Percentiles rank a stretch among this genome's conserved stretches.
Evolutionary conservation across 2,329 filamentous ascomycete genomes (phyloP).

Genomic region (Penicillium sp.): DNA sequence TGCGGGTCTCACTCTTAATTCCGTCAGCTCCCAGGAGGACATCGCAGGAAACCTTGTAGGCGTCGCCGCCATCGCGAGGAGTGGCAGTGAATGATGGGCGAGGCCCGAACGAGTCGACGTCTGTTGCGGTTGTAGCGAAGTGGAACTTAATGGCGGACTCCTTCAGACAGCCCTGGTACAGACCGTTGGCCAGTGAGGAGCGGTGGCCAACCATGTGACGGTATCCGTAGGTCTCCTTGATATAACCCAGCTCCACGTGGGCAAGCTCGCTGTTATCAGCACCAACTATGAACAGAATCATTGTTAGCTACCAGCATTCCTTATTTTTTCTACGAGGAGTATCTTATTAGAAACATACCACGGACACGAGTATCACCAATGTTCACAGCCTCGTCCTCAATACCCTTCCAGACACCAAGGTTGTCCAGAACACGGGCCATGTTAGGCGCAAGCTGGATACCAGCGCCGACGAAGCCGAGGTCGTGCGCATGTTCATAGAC

Average conservation of each 20-base stretch:
- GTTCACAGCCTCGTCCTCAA: slow-evolving; percentile 69
- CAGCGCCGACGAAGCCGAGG: slow-evolving; percentile 79
- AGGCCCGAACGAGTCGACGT: slow-evolving; percentile 60
- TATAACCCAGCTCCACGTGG: slow-evolving; percentile 67
- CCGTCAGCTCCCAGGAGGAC: slow-evolving; percentile 56
- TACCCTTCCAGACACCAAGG: slow-evolving; percentile 70
- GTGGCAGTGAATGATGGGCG: slow-evolving; percentile 60
- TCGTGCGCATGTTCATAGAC: slow-evolving; percentile 72
- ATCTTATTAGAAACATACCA: slow-evolving; percentile 45
- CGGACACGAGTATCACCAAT: slow-evolving; percentile 71
- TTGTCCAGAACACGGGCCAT: slow-evolving; percentile 73
- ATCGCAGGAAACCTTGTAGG: slow-evolving; percentile 53
- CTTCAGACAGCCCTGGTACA: slow-evolving; percentile 69
- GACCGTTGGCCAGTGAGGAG: slow-evolving; percentile 65
- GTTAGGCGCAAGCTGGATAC: slow-evolving; percentile 81
- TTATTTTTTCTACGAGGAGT: not conserved
- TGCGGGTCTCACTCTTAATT: slow-evolving; percentile 51
- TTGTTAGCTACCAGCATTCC: slow-evolving; percentile 5
- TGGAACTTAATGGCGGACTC: slow-evolving; percentile 66
- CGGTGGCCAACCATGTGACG: slow-evolving; percentile 80
- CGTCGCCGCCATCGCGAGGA: slow-evolving; percentile 53
- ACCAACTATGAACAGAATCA: slow-evolving; percentile 52
- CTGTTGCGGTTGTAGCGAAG: slow-evolving; percentile 59
- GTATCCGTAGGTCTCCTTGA: slow-evolving; percentile 67
- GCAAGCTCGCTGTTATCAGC: slow-evolving; percentile 67